phyloP scores from a whole-genome alignment of 139 green algal genomes.

The Chlamydomonas sp. region DNA sequence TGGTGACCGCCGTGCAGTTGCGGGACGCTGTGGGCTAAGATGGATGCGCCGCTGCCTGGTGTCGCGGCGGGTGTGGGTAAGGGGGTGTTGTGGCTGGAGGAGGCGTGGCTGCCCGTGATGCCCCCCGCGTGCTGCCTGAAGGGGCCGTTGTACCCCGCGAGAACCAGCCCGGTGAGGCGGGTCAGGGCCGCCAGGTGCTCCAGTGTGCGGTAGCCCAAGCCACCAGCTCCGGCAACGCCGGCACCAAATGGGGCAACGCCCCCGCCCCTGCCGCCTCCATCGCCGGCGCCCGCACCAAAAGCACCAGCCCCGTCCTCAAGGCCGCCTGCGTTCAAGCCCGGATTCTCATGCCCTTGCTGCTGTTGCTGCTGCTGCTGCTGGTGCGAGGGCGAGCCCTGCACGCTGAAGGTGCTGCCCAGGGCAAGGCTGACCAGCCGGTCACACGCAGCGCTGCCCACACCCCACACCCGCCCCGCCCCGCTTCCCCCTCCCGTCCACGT shows the following conservation, averaged over 20 bases:
- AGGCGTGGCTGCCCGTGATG: too few relatives aligned
- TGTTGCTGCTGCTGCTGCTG: not conserved
- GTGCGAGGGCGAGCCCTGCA: not conserved
- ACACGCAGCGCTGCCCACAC: slow-evolving; percentile 15
- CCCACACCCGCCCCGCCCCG: not conserved
- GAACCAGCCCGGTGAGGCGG: slow-evolving; percentile 2
- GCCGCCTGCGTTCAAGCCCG: not conserved
- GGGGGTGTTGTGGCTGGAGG: too few relatives aligned
- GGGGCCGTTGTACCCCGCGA: not conserved
- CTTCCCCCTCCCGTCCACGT: not conserved
- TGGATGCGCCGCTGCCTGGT: too few relatives aligned
- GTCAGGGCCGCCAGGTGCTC: slow-evolving; percentile 21
- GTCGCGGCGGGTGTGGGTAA: too few relatives aligned
- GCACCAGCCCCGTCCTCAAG: too few relatives aligned
- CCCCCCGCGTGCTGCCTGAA: not conserved
- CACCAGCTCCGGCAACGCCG: not conserved
- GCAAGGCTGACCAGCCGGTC: not conserved
- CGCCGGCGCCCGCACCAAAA: too few relatives aligned
- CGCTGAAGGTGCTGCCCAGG: not conserved
- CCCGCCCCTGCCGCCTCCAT: too few relatives aligned
- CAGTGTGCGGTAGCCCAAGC: too few relatives aligned
- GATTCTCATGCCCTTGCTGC: not conserved
- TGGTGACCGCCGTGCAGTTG: too few relatives aligned
- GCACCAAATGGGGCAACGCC: too few relatives aligned
- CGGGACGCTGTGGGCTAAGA: too few relatives aligned